phyloP scores from a whole-genome alignment of 2,329 filamentous ascomycete genomes.

The Trichoderma afroharzianum region DNA sequence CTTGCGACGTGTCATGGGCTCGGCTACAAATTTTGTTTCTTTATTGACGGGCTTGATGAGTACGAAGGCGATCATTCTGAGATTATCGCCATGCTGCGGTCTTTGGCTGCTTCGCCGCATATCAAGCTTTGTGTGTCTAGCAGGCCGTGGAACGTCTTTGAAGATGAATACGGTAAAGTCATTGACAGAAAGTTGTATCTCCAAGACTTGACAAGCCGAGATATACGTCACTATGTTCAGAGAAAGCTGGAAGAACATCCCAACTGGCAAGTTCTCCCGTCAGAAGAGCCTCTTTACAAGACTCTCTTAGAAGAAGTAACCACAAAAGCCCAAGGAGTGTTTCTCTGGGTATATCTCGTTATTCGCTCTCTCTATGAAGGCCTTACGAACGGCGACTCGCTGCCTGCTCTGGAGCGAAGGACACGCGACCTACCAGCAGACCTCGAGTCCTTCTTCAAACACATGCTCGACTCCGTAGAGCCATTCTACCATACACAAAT shows the following conservation, averaged over 20 bases:
- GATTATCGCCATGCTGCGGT: constrained; percentile 9
- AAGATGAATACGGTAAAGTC: constrained; percentile 15
- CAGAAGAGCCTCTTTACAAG: background rate
- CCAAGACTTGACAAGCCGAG: constrained; percentile 2
- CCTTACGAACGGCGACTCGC: constrained; percentile 13
- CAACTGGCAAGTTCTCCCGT: background rate
- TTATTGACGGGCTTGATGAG: constrained; percentile 29
- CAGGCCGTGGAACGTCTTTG: constrained; percentile 26
- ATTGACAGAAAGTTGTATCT: background rate
- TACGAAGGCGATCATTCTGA: constrained; percentile 14
- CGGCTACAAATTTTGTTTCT: constrained; percentile 20
- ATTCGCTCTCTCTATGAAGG: constrained; percentile 21
- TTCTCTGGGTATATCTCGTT: constrained; percentile 26
- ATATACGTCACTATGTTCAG: constrained; percentile 5
- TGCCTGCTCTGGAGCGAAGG: background rate
- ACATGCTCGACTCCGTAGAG: constrained; percentile 12
- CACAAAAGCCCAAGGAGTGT: constrained; percentile 20
- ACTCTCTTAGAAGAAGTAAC: background rate
- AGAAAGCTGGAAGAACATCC: background rate
- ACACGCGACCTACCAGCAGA: constrained; percentile 10
- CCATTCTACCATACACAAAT: background rate
- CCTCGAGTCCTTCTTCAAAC: constrained; percentile 16
- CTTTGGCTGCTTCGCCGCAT: background rate
- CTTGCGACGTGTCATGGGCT: background rate
- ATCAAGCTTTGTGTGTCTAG: constrained; percentile 33